Conservation (phyloP, 768 basidiomycete species). For the Calocera cornea region DNA sequence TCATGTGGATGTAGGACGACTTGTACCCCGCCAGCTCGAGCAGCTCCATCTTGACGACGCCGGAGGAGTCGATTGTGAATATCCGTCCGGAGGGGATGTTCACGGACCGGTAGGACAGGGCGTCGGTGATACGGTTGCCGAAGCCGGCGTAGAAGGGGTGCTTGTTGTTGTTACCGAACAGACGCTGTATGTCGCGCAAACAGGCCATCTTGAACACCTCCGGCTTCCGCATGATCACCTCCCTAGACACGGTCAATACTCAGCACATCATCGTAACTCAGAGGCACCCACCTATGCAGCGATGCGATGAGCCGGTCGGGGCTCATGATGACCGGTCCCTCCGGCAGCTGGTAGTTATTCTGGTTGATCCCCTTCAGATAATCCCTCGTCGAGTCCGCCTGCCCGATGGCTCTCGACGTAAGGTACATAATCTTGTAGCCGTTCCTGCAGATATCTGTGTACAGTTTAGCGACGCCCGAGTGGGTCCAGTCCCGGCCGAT, state of each 20-base stretch:
- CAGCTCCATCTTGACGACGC: conserved; percentile 94
- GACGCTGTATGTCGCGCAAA: conserved; percentile 78
- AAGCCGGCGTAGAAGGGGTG: conserved; percentile 95
- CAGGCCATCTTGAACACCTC: conserved; percentile 99
- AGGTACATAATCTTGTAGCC: conserved; percentile 98
- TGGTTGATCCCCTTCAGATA: conserved; percentile 92
- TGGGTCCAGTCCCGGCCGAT: conserved; percentile 99
- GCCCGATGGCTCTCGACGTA: conserved; percentile 92
- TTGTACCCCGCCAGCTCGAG: conserved; percentile 95
- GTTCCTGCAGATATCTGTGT: conserved; percentile 87
- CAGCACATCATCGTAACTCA: not conserved
- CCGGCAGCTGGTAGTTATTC: conserved; percentile 89
- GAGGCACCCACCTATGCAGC: conserved; percentile 60
- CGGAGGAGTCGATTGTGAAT: conserved; percentile 85
- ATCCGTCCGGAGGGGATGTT: conserved; percentile 88
- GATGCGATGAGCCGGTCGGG: conserved; percentile 91
- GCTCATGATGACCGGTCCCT: conserved; percentile 97
- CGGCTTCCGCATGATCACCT: conserved; percentile 97
- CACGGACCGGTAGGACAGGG: conserved; percentile 91
- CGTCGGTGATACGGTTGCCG: conserved; percentile 96
- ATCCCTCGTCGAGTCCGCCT: conserved; percentile 90
- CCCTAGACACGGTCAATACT: conserved; percentile 34
- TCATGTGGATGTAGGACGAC: conserved; percentile 98
- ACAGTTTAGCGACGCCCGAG: conserved; percentile 88
- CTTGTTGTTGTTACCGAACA: conserved; percentile 59